Conservation (phyloP, 139 green algal genomes). For the Tetradesmus obliquus region DNA sequence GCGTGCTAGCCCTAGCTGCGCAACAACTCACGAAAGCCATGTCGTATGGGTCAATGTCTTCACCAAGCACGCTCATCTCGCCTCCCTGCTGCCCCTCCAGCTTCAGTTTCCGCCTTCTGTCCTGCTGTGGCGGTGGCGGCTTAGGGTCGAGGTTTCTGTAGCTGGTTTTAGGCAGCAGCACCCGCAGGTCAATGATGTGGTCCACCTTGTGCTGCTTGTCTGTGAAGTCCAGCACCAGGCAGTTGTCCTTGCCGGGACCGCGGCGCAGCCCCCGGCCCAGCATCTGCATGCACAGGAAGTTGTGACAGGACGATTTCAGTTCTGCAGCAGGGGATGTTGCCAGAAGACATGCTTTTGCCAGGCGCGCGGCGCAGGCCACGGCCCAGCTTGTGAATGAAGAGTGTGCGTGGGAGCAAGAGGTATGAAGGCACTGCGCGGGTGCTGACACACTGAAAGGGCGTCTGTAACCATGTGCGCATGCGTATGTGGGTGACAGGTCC, state of each 20-base stretch:
- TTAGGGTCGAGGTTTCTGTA: background rate
- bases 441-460: too few species aligned
- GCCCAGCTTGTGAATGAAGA: constrained; percentile 40
- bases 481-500: too few species aligned
- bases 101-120: background rate
- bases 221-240: constrained; percentile 43
- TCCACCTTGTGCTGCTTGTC: constrained; percentile 5
- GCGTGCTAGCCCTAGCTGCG: too few species aligned
- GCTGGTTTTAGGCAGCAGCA: constrained; percentile 9
- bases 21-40: background rate
- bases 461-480: too few species aligned
- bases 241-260: constrained; percentile 28
- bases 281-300: constrained; percentile 31
- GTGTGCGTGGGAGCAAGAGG: too few species aligned
- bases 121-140: background rate
- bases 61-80: constrained; percentile 1
- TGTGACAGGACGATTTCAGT: background rate
- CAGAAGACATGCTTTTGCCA: background rate
- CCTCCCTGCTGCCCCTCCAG: background rate
- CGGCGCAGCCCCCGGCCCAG: constrained; percentile 47
- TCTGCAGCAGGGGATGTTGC: background rate
- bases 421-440: too few species aligned
- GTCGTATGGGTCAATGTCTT: background rate
- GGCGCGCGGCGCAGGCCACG: constrained; percentile 32
- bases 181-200: background rate